phyloP scores from a whole-genome alignment of 208 protist genomes.

The Trypanosoma melophagium region DNA sequence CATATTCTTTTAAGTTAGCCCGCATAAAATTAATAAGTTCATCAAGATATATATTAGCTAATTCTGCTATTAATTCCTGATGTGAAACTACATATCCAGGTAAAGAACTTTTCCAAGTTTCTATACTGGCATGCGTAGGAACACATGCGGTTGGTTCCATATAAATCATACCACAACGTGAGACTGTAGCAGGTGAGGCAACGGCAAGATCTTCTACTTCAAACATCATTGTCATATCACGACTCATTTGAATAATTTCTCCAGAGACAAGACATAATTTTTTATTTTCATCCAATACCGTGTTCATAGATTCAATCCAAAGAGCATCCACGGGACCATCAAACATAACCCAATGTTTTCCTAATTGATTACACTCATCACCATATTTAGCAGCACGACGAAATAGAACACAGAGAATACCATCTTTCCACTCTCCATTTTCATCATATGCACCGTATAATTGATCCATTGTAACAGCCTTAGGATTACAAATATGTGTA shows the following conservation, averaged over 20 bases:
- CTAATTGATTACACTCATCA: constrained; percentile 76
- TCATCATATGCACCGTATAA: constrained; percentile 97
- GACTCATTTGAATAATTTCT: constrained; percentile 95
- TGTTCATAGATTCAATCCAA: constrained; percentile 97
- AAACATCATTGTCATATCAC: constrained; percentile 97
- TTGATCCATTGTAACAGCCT: constrained; percentile 98
- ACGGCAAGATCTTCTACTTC: constrained; percentile 96
- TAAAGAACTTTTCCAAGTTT: constrained; percentile 85
- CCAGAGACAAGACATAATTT: constrained; percentile 95
- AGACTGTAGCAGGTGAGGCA: constrained; percentile 97
- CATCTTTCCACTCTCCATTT: constrained; percentile 97
- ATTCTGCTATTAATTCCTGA: constrained; percentile 39
- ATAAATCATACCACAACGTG: constrained; percentile 98
- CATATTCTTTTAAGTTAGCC: constrained; percentile 83
- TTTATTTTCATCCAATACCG: constrained; percentile 95
- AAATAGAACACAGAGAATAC: constrained; percentile 95
- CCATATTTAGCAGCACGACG: constrained; percentile 88
- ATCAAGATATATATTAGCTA: constrained; percentile 85
- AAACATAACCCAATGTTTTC: constrained; percentile 97
- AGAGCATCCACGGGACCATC: constrained; percentile 97
- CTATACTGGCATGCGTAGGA: constrained; percentile 61
- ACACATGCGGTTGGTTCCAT: constrained; percentile 93
- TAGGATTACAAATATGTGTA: constrained; percentile 95
- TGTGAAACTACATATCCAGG: constrained; percentile 82
- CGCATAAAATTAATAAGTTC: constrained; percentile 86